Conservation (phyloP, 2,329 filamentous ascomycete species). For the Domatiomyces globalis region DNA sequence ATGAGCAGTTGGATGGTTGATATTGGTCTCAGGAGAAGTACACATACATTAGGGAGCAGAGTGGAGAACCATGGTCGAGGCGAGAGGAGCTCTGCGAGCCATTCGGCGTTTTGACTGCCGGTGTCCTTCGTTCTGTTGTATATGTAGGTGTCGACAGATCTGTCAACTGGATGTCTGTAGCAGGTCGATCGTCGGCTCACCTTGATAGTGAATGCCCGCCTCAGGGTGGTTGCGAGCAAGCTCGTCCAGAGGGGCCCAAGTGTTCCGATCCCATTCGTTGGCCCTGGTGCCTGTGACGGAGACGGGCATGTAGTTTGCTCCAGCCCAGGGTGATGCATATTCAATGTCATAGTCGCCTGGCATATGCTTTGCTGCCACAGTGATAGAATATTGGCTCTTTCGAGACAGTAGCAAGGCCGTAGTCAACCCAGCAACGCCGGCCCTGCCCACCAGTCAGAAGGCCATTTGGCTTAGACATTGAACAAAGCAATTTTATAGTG, state of each 20-base stretch:
- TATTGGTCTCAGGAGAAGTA: neutral
- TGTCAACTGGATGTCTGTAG: no score
- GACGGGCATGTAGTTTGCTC: constrained; percentile 53
- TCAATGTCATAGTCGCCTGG: constrained; percentile 65
- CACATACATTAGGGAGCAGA: neutral
- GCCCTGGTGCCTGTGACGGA: constrained; percentile 20
- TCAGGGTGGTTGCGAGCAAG: constrained; percentile 51
- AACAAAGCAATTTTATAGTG: constrained; percentile 1
- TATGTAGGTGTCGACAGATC: constrained; percentile 23
- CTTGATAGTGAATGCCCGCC: constrained; percentile 61
- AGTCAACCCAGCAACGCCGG: constrained; percentile 46
- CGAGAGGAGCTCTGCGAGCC: neutral
- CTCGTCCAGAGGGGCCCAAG: constrained; percentile 44
- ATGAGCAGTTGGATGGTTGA: neutral
- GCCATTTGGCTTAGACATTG: neutral
- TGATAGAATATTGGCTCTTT: constrained; percentile 40
- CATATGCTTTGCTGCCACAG: constrained; percentile 66
- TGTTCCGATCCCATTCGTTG: constrained; percentile 42
- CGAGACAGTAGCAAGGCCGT: constrained; percentile 44
- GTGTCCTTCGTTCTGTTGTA: constrained; percentile 53
- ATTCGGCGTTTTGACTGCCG: constrained; percentile 33
- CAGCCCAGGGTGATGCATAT: constrained; percentile 72
- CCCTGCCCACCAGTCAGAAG: constrained; percentile 24
- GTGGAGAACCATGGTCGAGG: neutral
- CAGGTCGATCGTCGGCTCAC: constrained; percentile 20